phyloP scores from a whole-genome alignment of 805 yeast species.

The Myxozyma mucilagina region DNA sequence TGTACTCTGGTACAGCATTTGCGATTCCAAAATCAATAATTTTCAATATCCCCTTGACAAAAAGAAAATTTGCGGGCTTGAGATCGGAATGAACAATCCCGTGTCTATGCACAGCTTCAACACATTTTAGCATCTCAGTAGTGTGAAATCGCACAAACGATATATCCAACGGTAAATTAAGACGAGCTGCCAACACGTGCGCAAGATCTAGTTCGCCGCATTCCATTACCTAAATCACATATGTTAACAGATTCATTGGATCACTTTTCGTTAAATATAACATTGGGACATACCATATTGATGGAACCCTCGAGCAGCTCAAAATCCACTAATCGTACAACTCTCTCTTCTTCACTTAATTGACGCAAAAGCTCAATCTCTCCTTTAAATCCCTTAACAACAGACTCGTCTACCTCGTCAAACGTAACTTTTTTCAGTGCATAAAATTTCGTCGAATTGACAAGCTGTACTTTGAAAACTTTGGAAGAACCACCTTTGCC shows the following conservation, averaged over 20 bases:
- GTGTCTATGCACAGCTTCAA: constrained; percentile 79
- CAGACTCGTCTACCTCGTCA: constrained; percentile 71
- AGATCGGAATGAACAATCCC: constrained; percentile 85
- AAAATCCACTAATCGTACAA: constrained; percentile 74
- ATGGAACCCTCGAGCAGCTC: constrained; percentile 65
- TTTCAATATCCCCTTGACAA: constrained; percentile 78
- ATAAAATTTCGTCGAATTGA: constrained; percentile 53
- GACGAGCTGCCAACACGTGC: constrained; percentile 64
- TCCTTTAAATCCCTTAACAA: constrained; percentile 79
- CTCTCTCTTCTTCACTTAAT: constrained; percentile 63
- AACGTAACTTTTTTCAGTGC: constrained; percentile 82
- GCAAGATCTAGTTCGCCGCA: constrained; percentile 92
- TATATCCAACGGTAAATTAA: constrained; percentile 56
- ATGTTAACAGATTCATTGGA: not conserved
- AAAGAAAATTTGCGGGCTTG: constrained; percentile 55
- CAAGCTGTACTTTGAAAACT: constrained; percentile 73
- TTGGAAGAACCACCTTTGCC: constrained; percentile 94
- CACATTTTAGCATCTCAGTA: constrained; percentile 76
- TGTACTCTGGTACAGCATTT: constrained; percentile 90
- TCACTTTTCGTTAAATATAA: not conserved
- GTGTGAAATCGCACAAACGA: constrained; percentile 80
- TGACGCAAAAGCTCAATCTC: constrained; percentile 75
- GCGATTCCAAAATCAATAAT: constrained; percentile 90
- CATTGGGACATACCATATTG: constrained; percentile 50
- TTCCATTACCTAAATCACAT: constrained; percentile 57